These are phyloP conservation scores for Firmiana major DNA, from an alignment of 345 rosid species.

Conservation along the genomic window DNA sequence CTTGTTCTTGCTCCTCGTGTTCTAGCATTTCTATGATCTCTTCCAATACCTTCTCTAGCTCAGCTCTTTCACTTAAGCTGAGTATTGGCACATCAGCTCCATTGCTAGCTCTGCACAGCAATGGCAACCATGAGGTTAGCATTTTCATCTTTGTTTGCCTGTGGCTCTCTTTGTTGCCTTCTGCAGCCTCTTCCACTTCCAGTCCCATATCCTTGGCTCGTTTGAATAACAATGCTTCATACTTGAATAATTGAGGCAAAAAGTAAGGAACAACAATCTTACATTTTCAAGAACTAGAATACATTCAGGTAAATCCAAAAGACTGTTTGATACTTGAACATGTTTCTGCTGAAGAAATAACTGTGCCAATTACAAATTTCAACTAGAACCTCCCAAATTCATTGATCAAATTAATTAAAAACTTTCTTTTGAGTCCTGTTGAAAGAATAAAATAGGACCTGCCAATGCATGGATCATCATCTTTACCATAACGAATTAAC, in stretches of 20 bases:
- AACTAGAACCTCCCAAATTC: not conserved
- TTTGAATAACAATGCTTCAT: slow-evolving; percentile 66
- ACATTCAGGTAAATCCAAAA: not conserved
- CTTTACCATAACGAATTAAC: not conserved
- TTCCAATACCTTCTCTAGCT: slow-evolving; percentile 62
- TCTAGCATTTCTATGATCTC: slow-evolving; percentile 49
- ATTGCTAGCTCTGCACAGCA: slow-evolving; percentile 67
- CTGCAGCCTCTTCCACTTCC: slow-evolving; percentile 30
- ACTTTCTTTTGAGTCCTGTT: not conserved
- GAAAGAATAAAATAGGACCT: not conserved
- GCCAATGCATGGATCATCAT: not conserved
- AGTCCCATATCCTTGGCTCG: slow-evolving; percentile 51
- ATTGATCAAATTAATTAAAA: not conserved
- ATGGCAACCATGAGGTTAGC: slow-evolving; percentile 70
- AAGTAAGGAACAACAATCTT: not conserved
- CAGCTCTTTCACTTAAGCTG: slow-evolving; percentile 41
- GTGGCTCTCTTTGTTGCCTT: slow-evolving; percentile 32
- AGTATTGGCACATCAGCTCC: slow-evolving; percentile 67
- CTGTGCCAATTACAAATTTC: not conserved
- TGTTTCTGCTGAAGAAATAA: not conserved
- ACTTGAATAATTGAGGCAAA: not conserved
- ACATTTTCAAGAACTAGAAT: not conserved
- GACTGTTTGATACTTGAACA: not conserved
- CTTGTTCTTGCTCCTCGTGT: slow-evolving; percentile 61
- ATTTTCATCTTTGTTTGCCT: slow-evolving; percentile 53